Percentiles rank a stretch among this genome's conserved stretches.
These are phyloP conservation scores for Emiliania huxleyi DNA, from an alignment of 78 protist species.

Conservation along the genomic window DNA sequence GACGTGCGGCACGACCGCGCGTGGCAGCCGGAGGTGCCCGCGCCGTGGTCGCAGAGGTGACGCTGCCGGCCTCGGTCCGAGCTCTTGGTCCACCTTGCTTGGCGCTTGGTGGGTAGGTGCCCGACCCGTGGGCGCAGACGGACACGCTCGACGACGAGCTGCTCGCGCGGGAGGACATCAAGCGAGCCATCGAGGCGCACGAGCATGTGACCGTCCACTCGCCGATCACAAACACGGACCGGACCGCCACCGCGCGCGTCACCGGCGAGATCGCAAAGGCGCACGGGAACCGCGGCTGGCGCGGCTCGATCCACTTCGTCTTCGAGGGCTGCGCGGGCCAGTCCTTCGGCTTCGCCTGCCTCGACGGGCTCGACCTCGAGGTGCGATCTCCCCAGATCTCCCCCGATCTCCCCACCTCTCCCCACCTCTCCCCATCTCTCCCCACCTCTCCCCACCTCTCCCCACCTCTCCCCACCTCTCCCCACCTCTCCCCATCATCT, in stretches of 20 bases:
- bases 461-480: too few relatives aligned
- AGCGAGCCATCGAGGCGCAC: not conserved
- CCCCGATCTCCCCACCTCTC: too few relatives aligned
- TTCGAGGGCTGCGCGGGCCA: constrained; percentile 83
- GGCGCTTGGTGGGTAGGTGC: not conserved
- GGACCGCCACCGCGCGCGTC: constrained; percentile 69
- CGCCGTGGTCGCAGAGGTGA: not conserved
- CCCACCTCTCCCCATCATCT: too few relatives aligned
- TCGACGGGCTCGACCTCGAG: constrained; percentile 32
- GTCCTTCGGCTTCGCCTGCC: constrained; percentile 71
- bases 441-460: too few relatives aligned
- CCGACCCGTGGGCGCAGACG: not conserved
- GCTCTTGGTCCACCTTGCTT: not conserved
- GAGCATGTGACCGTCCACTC: not conserved
- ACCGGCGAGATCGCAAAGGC: constrained; percentile 54
- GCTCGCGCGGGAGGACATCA: constrained; percentile 2
- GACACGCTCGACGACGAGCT: constrained; percentile 45
- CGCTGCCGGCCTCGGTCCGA: not conserved
- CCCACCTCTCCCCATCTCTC: too few relatives aligned
- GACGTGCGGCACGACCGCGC: not conserved
- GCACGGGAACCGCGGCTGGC: constrained; percentile 12
- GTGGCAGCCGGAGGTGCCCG: not conserved
- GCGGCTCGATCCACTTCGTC: constrained; percentile 3
- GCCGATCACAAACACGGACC: constrained; percentile 68
- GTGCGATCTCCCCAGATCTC: not conserved